Percentiles rank a stretch among this genome's conserved stretches.
Evolutionary conservation across 208 protist species (phyloP).

Genomic region (Zelonia costaricensis): DNA sequence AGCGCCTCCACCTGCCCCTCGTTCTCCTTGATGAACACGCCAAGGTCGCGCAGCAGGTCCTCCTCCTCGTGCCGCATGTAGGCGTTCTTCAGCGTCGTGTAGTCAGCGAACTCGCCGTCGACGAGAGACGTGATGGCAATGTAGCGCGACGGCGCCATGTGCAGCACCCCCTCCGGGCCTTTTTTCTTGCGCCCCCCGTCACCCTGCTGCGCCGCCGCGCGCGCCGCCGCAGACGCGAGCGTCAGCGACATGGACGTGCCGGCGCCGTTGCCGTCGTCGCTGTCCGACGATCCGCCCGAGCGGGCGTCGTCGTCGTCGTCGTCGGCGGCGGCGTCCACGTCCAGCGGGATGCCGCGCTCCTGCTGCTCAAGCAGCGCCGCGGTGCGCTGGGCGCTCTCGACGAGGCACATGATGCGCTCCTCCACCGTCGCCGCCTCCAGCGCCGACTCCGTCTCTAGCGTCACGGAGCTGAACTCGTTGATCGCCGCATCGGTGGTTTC

Average conservation of each 20-base stretch:
- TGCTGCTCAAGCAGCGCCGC: conserved; percentile 49
- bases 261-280: conserved; percentile 31
- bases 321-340: conserved; percentile 7
- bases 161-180: conserved; percentile 27
- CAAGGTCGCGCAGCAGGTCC: conserved; percentile 67
- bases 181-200: conserved; percentile 27
- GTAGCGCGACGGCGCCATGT: conserved; percentile 72
- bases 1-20: conserved; percentile 85
- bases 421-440: conserved; percentile 41
- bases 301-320: conserved; percentile 28
- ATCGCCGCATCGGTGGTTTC: conserved; percentile 23
- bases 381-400: conserved; percentile 49
- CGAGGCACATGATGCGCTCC: conserved; percentile 43
- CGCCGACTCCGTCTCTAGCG: conserved; percentile 39
- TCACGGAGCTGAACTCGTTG: conserved; percentile 54
- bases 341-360: conserved; percentile 36
- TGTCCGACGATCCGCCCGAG: conserved; percentile 32
- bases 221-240: conserved; percentile 15
- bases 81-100: conserved; percentile 77
- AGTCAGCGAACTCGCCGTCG: conserved; percentile 90
- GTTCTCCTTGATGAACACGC: conserved; percentile 81
- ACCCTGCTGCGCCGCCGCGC: conserved; percentile 17
- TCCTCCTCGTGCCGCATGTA: conserved; percentile 86
- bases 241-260: conserved; percentile 1
- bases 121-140: conserved; percentile 85